Evolutionary conservation across 495 filamentous ascomycete species (phyloP).

Genomic region (Aspergillus carlsbadensis): DNA sequence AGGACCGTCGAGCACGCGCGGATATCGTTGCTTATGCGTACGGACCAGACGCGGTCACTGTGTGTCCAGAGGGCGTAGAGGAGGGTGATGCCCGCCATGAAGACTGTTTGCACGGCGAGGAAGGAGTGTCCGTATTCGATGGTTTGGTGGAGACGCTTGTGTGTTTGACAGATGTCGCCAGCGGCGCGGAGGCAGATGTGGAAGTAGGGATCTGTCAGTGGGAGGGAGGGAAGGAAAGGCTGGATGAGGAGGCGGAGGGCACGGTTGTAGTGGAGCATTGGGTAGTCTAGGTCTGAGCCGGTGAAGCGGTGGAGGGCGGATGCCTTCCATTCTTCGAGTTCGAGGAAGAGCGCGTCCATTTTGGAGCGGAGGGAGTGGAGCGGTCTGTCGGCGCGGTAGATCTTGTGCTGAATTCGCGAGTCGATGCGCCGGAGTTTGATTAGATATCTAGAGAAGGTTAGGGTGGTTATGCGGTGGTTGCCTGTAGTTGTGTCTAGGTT

Average conservation of each 20-base stretch:
- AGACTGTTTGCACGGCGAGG: conserved; percentile 54
- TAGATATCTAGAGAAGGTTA: conserved; percentile 51
- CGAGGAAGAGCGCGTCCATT: conserved; percentile 48
- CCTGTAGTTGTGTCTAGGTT: conserved; percentile 1
- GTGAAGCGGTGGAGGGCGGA: conserved; percentile 39
- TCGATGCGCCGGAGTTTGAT: conserved; percentile 52
- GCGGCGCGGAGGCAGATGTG: conserved; percentile 50
- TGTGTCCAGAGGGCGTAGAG: conserved; percentile 50
- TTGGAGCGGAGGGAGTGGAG: conserved; percentile 46
- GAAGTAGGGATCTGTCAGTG: conserved; percentile 49
- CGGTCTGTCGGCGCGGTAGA: conserved; percentile 53
- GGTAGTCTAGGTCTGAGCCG: conserved; percentile 46
- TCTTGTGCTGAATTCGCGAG: conserved; percentile 53
- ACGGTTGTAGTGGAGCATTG: conserved; percentile 52
- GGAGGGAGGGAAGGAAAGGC: conserved; percentile 50
- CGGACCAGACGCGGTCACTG: conserved; percentile 49
- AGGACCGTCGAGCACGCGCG: conserved; percentile 54
- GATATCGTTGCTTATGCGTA: conserved; percentile 53
- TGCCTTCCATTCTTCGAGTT: conserved; percentile 53
- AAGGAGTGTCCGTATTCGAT: conserved; percentile 56
- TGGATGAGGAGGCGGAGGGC: conserved; percentile 52
- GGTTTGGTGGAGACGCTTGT: conserved; percentile 52
- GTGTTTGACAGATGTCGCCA: conserved; percentile 53
- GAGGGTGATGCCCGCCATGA: conserved; percentile 54
- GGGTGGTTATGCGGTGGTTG: conserved; percentile 36